Percentiles rank a stretch among this genome's conserved stretches.
phyloP scores from a whole-genome alignment of 2,329 filamentous ascomycete genomes.

The Calonectria montana region DNA sequence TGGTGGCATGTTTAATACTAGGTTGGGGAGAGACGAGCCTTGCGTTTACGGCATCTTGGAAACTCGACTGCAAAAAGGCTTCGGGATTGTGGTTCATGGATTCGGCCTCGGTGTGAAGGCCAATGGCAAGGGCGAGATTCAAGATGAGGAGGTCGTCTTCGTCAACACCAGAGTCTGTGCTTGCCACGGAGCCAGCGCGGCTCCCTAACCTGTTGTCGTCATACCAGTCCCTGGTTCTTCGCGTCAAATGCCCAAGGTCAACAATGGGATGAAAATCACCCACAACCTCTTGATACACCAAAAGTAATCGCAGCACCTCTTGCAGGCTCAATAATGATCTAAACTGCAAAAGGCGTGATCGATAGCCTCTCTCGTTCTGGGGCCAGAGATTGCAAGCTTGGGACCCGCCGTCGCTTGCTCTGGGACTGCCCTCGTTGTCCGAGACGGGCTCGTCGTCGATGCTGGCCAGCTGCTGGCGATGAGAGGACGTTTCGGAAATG shows the following conservation, averaged over 20 bases:
- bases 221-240: neutral
- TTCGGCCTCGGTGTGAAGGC: neutral
- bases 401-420: neutral
- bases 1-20: neutral
- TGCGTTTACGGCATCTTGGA: conserved; percentile 4
- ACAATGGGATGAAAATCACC: neutral
- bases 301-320: neutral
- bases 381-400: neutral
- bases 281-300: conserved; percentile 1
- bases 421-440: neutral
- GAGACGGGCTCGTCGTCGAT: neutral
- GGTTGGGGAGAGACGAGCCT: neutral
- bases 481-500: neutral
- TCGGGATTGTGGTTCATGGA: neutral
- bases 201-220: neutral
- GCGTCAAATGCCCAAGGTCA: neutral
- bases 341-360: neutral
- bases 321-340: neutral
- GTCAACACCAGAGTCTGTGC: neutral
- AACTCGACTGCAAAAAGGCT: neutral
- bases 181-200: neutral
- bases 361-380: neutral
- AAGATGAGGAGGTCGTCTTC: conserved; percentile 1
- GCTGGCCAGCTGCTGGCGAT: neutral
- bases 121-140: conserved; percentile 1